phyloP scores from a whole-genome alignment of 257 asterid genomes.

The Lavandula angustifolia region DNA sequence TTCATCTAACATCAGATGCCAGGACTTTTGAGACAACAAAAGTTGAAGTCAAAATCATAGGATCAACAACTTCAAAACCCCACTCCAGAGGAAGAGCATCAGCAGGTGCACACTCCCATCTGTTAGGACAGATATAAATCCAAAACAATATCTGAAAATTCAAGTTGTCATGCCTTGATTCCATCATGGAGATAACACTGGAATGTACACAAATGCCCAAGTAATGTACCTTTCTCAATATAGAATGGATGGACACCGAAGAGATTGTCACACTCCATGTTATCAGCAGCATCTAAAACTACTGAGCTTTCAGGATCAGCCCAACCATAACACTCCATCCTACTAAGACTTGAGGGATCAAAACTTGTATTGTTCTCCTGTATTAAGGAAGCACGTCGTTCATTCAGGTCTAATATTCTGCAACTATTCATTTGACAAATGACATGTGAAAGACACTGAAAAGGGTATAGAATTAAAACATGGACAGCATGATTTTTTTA shows the following conservation, averaged over 20 bases:
- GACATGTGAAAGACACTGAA: constrained; percentile 2
- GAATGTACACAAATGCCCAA: constrained; percentile 15
- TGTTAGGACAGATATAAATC: not conserved
- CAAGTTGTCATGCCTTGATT: not conserved
- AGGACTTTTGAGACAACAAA: too few relatives aligned
- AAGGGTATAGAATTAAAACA: constrained; percentile 19
- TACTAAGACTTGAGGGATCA: constrained; percentile 46
- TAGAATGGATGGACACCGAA: constrained; percentile 95
- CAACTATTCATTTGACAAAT: not conserved
- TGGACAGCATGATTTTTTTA: constrained; percentile 12
- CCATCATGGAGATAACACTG: too few relatives aligned
- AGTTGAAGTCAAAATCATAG: not conserved
- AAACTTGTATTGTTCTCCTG: constrained; percentile 56
- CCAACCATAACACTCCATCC: constrained; percentile 72
- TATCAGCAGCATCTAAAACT: constrained; percentile 39
- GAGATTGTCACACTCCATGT: constrained; percentile 57
- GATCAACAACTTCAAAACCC: not conserved
- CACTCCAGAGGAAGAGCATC: not conserved
- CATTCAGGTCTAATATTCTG: constrained; percentile 16
- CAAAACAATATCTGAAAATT: not conserved
- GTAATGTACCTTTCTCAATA: constrained; percentile 69
- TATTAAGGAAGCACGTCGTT: constrained; percentile 21
- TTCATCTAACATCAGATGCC: not conserved
- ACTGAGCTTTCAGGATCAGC: constrained; percentile 48
- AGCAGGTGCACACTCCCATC: not conserved